These are phyloP conservation scores for Hymenoscyphus repandus DNA, from an alignment of 2,329 filamentous ascomycete genomes.

Conservation along the genomic window DNA sequence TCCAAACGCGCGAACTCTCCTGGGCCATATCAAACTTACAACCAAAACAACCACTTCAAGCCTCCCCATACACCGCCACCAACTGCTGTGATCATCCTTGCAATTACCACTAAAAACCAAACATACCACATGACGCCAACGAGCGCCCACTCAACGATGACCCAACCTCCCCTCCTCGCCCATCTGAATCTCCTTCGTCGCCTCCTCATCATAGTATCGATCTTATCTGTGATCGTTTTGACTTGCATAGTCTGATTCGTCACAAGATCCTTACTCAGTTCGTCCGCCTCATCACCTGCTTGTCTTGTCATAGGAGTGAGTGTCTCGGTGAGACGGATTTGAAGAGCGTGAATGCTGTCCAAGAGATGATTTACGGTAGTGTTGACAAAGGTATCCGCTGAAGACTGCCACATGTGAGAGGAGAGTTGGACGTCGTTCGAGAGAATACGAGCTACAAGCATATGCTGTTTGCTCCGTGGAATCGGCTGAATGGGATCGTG, in stretches of 20 bases:
- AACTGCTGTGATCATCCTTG: slow-evolving; percentile 59
- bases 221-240: slow-evolving; percentile 73
- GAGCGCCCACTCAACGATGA: slow-evolving; percentile 79
- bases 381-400: slow-evolving; percentile 53
- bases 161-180: slow-evolving; percentile 71
- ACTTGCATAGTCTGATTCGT: slow-evolving; percentile 73
- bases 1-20: too few relatives aligned
- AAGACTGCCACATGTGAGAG: slow-evolving; percentile 44
- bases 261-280: slow-evolving; percentile 69
- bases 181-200: slow-evolving; percentile 65
- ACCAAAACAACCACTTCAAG: slow-evolving; percentile 79
- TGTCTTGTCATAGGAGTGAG: slow-evolving; percentile 57
- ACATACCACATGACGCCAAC: slow-evolving; percentile 91
- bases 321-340: slow-evolving; percentile 35
- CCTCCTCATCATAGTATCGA: slow-evolving; percentile 69
- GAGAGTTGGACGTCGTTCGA: slow-evolving; percentile 42
- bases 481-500: slow-evolving; percentile 14
- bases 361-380: slow-evolving; percentile 49
- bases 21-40: slow-evolving; percentile 32
- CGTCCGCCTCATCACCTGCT: slow-evolving; percentile 74
- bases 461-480: slow-evolving; percentile 32
- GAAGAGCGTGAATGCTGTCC: slow-evolving; percentile 37
- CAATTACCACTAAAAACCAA: slow-evolving; percentile 80
- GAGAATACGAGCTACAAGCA: slow-evolving; percentile 48
- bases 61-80: slow-evolving; percentile 54